phyloP scores from a whole-genome alignment of 1,284 basidiomycete genomes.

The Xanthoconium separans region DNA sequence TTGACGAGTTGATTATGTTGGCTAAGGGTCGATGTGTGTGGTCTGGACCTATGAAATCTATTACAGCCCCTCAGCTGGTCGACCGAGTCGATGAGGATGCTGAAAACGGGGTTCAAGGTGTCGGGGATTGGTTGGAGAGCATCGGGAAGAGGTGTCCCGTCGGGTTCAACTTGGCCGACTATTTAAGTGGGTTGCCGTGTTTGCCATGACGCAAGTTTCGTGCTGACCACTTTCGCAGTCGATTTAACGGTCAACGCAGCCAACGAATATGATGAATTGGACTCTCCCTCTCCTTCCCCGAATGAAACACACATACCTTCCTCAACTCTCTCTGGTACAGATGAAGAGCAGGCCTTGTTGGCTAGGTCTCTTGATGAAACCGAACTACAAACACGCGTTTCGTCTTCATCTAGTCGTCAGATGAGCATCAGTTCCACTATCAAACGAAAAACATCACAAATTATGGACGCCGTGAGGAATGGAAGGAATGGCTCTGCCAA shows the following conservation, averaged over 20 bases:
- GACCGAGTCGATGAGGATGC: conserved; percentile 58
- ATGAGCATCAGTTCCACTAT: conserved; percentile 54
- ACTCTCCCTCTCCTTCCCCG: conserved; percentile 39
- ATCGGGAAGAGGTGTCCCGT: conserved; percentile 85
- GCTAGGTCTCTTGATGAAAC: conserved; percentile 48
- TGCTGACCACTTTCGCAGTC: conserved; percentile 42
- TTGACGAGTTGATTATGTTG: conserved; percentile 89
- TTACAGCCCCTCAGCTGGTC: conserved; percentile 6
- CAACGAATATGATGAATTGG: conserved; percentile 42
- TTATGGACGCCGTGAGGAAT: conserved; percentile 67
- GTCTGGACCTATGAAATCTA: conserved; percentile 30
- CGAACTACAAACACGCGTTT: conserved; percentile 46
- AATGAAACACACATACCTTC: conserved; percentile 34
- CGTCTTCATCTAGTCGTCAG: conserved; percentile 28
- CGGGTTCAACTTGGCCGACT: conserved; percentile 98
- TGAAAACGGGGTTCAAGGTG: conserved; percentile 55
- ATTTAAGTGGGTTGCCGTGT: conserved; percentile 64
- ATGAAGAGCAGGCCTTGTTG: conserved; percentile 59
- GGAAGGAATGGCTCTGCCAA: conserved; percentile 38
- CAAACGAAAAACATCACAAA: conserved; percentile 73
- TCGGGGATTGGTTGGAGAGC: conserved; percentile 70
- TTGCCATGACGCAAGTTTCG: background rate
- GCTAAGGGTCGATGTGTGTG: conserved; percentile 60
- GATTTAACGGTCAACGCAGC: conserved; percentile 84
- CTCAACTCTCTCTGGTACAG: conserved; percentile 44